phyloP scores from a whole-genome alignment of 2,329 filamentous ascomycete species.

The Colletotrichum sp. region DNA sequence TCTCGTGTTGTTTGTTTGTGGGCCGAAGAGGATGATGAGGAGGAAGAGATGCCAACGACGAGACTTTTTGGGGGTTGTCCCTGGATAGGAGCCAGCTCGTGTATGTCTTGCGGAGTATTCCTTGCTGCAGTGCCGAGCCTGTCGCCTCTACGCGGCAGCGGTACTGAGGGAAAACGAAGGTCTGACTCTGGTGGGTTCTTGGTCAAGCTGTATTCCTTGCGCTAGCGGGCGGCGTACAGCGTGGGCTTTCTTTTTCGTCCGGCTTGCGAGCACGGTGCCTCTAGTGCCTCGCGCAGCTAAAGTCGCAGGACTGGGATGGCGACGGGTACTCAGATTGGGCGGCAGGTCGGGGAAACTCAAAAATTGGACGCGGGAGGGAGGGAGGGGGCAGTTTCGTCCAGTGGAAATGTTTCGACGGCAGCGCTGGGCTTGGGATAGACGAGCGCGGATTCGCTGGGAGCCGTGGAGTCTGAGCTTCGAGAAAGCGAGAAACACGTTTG shows the following conservation, averaged over 20 bases:
- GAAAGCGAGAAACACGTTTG: neutral
- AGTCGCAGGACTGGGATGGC: conserved; percentile 21
- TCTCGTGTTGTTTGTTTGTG: neutral
- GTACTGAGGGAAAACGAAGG: conserved; percentile 20
- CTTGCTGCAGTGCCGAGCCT: neutral
- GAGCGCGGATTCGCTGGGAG: conserved; percentile 16
- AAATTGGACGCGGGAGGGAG: neutral
- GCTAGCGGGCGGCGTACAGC: conserved; percentile 10
- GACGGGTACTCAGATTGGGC: conserved; percentile 7
- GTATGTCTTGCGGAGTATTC: conserved; percentile 9
- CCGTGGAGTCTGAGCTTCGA: conserved; percentile 4
- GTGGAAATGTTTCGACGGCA: conserved; percentile 19
- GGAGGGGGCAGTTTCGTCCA: conserved; percentile 5
- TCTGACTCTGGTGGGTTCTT: conserved; percentile 7
- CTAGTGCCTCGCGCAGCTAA: conserved; percentile 16
- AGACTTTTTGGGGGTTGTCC: neutral
- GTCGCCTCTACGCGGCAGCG: neutral
- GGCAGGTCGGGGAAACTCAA: conserved; percentile 13
- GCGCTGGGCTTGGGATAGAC: neutral
- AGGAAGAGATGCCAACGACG: neutral
- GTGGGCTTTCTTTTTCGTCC: conserved; percentile 14
- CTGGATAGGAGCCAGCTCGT: neutral
- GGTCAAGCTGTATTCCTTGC: conserved; percentile 21
- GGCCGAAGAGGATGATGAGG: neutral
- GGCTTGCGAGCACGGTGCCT: conserved; percentile 14